Conservation (phyloP, 306 rosid species). For the Cicer yamashitae region DNA sequence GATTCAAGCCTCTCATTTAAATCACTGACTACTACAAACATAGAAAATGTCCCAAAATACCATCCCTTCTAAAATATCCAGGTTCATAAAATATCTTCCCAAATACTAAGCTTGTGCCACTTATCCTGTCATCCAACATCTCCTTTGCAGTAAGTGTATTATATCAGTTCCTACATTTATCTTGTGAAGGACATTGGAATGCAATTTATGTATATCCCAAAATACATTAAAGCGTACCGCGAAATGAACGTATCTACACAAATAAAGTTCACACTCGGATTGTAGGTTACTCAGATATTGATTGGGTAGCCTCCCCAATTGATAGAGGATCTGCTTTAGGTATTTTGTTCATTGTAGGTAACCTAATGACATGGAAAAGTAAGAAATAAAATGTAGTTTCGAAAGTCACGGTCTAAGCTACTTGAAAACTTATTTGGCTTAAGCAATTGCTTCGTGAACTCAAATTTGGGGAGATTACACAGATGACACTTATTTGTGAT, state of each 20-base stretch:
- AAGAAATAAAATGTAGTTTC: too few species aligned
- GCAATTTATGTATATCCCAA: neutral
- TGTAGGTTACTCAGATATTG: neutral
- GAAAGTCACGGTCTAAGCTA: too few species aligned
- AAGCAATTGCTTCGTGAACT: too few species aligned
- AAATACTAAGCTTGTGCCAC: neutral
- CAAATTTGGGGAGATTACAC: too few species aligned
- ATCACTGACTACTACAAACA: conserved; percentile 11
- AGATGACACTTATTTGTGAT: too few species aligned
- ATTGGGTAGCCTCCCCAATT: neutral
- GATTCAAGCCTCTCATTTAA: conserved; percentile 16
- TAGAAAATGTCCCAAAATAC: conserved; percentile 20
- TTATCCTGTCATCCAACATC: too few species aligned
- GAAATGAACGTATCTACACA: neutral
- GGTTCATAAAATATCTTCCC: too few species aligned
- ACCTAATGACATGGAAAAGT: too few species aligned
- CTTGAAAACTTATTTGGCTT: too few species aligned
- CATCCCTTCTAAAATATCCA: neutral
- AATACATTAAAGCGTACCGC: neutral
- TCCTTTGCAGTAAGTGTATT: neutral
- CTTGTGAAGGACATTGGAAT: neutral
- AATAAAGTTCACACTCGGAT: neutral
- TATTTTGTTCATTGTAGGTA: too few species aligned
- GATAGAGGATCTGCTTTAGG: neutral
- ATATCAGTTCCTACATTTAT: neutral